These are phyloP conservation scores for Leersia perrieri DNA, from an alignment of 176 grass and related monocot species.

Conservation along the genomic window DNA sequence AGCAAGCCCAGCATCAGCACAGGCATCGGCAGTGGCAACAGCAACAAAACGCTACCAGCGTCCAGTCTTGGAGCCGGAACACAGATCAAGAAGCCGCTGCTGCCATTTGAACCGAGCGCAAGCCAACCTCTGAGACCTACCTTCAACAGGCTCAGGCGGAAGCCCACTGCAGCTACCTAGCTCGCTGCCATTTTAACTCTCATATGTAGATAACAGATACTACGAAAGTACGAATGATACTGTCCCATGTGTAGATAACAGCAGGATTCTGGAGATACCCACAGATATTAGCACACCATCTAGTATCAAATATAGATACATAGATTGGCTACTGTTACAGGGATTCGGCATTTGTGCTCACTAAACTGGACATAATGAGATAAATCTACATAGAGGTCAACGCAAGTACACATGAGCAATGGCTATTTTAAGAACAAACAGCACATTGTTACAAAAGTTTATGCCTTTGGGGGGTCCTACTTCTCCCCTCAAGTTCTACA, in stretches of 20 bases:
- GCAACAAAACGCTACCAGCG: neutral
- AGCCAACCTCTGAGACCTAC: conserved; percentile 62
- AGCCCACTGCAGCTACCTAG: conserved; percentile 14
- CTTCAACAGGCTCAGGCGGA: conserved; percentile 64
- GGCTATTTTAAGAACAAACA: neutral
- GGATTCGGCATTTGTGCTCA: neutral
- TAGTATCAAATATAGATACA: neutral
- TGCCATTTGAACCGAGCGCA: conserved; percentile 51
- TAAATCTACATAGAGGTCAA: neutral
- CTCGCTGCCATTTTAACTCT: neutral
- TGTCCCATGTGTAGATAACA: neutral
- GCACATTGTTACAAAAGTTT: neutral
- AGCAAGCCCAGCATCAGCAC: neutral
- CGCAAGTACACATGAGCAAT: conserved; percentile 13
- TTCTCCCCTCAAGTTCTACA: neutral
- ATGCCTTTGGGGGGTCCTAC: neutral
- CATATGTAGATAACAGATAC: no score
- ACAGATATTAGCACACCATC: neutral
- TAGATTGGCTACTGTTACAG: neutral
- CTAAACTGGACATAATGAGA: neutral
- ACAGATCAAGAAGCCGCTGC: conserved; percentile 56
- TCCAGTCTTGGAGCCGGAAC: conserved; percentile 28
- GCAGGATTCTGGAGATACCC: neutral
- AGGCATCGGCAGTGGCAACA: neutral
- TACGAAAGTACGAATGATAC: no score